Conservation (phyloP, 108 stramenopile species). For the Nitzschia inconspicua region DNA sequence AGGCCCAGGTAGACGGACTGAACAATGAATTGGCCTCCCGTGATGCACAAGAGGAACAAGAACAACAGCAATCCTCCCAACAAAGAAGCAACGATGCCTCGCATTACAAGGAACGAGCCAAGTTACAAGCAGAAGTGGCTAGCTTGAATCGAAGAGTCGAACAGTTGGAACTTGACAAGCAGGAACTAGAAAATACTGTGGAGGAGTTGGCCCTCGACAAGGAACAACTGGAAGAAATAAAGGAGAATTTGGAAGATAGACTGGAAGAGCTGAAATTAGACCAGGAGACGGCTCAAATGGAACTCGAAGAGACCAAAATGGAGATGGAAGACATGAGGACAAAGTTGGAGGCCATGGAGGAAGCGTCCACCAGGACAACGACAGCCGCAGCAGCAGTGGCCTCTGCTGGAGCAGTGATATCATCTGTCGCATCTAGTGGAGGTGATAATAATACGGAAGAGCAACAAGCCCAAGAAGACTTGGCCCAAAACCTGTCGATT, state of each 20-base stretch:
- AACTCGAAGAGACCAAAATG: conserved; percentile 68
- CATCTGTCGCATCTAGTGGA: not conserved
- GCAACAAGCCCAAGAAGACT: conserved; percentile 44
- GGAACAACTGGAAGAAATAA: conserved; percentile 74
- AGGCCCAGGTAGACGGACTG: conserved; percentile 25
- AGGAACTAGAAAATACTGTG: conserved; percentile 61
- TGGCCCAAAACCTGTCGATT: conserved; percentile 53
- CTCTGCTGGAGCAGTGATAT: conserved; percentile 2
- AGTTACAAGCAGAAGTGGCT: conserved; percentile 62
- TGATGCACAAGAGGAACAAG: conserved; percentile 10
- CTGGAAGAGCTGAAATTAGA: conserved; percentile 77
- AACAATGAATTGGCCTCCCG: conserved; percentile 27
- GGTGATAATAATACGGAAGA: conserved; percentile 3
- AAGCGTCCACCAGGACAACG: conserved; percentile 1
- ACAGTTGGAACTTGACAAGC: conserved; percentile 59
- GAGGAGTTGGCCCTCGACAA: conserved; percentile 86
- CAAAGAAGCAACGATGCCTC: conserved; percentile 30
- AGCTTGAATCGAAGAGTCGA: conserved; percentile 58
- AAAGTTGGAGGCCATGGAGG: conserved; percentile 15
- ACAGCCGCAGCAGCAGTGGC: conserved; percentile 6
- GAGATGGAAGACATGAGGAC: conserved; percentile 52
- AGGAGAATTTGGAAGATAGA: conserved; percentile 66
- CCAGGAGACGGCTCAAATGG: conserved; percentile 72
- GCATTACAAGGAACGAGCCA: conserved; percentile 69
- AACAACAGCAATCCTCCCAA: conserved; percentile 2